Conservation (phyloP, 2,329 filamentous ascomycete species). For the Endoconidiophora polonica region DNA sequence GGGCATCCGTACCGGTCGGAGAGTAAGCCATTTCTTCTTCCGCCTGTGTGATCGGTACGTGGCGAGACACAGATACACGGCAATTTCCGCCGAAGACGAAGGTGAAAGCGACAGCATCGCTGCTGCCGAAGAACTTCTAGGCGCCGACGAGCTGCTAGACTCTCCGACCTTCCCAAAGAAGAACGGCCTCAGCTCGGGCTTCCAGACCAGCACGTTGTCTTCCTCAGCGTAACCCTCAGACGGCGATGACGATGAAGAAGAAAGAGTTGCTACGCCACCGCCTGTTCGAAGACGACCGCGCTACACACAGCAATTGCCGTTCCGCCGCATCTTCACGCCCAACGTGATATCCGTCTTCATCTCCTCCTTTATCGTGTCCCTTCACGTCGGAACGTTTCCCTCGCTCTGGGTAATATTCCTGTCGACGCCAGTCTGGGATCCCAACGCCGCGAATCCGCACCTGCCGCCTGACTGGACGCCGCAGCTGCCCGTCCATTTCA, state of each 20-base stretch:
- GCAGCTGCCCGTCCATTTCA: constrained; percentile 43
- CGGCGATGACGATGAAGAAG: background rate
- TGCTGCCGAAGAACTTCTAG: no score
- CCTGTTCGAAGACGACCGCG: constrained; percentile 15
- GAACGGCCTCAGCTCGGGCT: background rate
- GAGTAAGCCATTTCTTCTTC: background rate
- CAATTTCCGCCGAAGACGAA: no score
- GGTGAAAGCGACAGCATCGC: no score
- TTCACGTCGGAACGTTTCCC: constrained; percentile 63
- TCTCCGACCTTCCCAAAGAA: no score
- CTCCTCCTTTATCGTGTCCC: constrained; percentile 51
- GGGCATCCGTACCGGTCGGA: constrained; percentile 25
- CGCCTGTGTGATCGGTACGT: no score
- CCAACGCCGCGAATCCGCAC: constrained; percentile 19
- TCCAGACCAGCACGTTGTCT: constrained; percentile 1
- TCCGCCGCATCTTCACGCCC: constrained; percentile 36
- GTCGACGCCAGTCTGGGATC: constrained; percentile 47
- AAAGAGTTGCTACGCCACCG: constrained; percentile 12
- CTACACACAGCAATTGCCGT: constrained; percentile 32
- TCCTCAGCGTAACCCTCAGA: constrained; percentile 7
- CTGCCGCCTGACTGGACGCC: constrained; percentile 16
- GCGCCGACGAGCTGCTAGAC: no score
- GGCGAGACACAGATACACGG: no score
- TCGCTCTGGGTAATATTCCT: constrained; percentile 63
- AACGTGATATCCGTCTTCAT: constrained; percentile 39